Evolutionary conservation across 352 stramenopile species (phyloP).

Genomic region (Pythium aristosporum): DNA sequence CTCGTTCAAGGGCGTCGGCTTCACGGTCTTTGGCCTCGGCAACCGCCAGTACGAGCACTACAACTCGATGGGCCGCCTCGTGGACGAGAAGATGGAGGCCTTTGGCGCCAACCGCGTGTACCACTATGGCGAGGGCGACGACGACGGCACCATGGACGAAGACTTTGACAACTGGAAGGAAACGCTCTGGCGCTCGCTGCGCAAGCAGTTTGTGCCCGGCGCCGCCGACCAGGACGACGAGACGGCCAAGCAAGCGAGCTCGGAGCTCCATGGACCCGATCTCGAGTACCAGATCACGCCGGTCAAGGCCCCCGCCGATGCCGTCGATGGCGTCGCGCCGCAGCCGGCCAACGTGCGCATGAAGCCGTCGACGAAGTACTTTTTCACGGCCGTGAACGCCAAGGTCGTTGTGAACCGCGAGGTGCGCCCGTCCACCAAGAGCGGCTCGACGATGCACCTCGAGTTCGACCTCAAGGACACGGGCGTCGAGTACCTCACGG

Average conservation of each 20-base stretch:
- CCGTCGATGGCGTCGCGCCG: constrained; percentile 12
- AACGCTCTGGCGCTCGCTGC: constrained; percentile 80
- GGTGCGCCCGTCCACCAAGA: constrained; percentile 74
- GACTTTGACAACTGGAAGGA: constrained; percentile 96
- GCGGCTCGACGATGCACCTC: constrained; percentile 88
- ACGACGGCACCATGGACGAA: constrained; percentile 93
- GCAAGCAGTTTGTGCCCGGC: constrained; percentile 56
- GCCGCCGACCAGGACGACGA: constrained; percentile 27
- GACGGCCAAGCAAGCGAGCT: neutral
- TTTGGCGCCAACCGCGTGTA: constrained; percentile 86
- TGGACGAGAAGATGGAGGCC: constrained; percentile 86
- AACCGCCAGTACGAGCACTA: constrained; percentile 99
- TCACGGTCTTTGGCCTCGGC: constrained; percentile 96
- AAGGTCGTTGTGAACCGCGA: constrained; percentile 90
- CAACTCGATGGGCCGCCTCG: constrained; percentile 94
- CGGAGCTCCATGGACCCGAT: constrained; percentile 38
- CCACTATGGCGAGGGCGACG: constrained; percentile 94
- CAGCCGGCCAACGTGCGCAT: constrained; percentile 39
- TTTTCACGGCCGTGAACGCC: constrained; percentile 82
- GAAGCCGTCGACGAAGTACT: constrained; percentile 88
- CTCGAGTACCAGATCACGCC: constrained; percentile 62
- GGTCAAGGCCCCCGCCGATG: constrained; percentile 31
- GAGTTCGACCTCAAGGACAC: constrained; percentile 87
- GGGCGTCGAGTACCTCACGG: constrained; percentile 89
- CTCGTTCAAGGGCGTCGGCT: constrained; percentile 74